Evolutionary conservation across 148 eudicot species (phyloP).

Genomic region (Fagopyrum tataricum): DNA sequence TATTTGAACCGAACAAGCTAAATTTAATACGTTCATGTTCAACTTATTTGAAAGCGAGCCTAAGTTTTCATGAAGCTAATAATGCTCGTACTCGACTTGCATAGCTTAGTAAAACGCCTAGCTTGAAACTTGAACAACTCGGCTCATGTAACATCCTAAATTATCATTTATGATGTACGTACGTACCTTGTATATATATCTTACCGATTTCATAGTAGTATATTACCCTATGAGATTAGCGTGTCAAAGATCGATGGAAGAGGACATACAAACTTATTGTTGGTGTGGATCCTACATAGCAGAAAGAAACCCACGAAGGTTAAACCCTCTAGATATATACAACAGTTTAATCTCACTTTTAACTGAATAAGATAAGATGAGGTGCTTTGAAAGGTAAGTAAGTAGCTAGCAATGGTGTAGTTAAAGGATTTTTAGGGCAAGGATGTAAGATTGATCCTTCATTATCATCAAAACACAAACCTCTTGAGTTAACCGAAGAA

Average conservation of each 20-base stretch:
- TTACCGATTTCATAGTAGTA: no score
- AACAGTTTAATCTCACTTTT: constrained; percentile 42
- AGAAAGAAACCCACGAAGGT: constrained; percentile 38
- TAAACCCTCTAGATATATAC: constrained; percentile 46
- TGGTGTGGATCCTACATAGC: constrained; percentile 27
- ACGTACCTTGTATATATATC: no score
- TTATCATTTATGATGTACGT: no score
- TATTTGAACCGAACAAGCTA: no score
- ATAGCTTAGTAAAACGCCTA: no score
- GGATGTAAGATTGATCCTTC: constrained; percentile 24
- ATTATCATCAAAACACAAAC: constrained; percentile 4
- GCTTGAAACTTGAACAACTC: no score
- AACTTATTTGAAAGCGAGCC: no score
- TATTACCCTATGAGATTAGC: neutral
- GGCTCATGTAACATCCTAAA: no score
- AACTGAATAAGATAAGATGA: neutral
- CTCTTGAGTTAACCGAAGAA: constrained; percentile 12
- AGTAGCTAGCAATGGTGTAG: constrained; percentile 34
- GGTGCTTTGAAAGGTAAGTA: constrained; percentile 28
- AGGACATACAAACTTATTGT: constrained; percentile 1
- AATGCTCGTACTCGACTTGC: no score
- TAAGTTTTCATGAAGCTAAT: no score
- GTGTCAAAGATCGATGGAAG: neutral
- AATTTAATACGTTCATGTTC: no score
- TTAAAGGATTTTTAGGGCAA: constrained; percentile 37